Evolutionary conservation across 495 filamentous ascomycete genomes (phyloP), one percentile per base, ranked within the genome.

Genomic region (Chaetomium fimeti): DNA sequence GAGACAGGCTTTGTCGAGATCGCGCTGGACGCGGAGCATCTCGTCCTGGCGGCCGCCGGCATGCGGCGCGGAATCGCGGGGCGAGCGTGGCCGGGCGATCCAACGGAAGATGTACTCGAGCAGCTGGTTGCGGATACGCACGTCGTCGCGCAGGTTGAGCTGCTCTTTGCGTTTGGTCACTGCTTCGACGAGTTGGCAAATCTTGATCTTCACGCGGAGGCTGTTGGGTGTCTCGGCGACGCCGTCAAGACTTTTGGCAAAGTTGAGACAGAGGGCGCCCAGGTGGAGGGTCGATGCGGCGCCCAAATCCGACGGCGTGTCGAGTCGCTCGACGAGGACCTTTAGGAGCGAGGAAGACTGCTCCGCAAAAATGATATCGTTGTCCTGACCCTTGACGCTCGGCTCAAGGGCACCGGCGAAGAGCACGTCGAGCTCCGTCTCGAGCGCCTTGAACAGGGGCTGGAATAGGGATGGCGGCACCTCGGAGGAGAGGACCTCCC

Each of bases 141-240:
- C 82, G 66, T 88, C 86, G 55, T 88, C 86, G 43, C 86, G 77
- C 29, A 88, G 78, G 61, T 87, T 88, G 36, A 88, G 75, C 40
- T 87, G 81, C 66, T 88, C 85, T 63, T 88, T 88, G 67, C 87
- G 84, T 74, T 79, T 82, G 20, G 83, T 85, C 40, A 88, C 83
- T 7, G 82, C 79, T 62, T 88, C 86, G 64, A 82, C 86, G 24
- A 88, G 71, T 60, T 87, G 84, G 68, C 86, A 88, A 56, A 88
- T 81, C 68, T 85, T 86, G 64, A 87, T 87, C 69, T 87, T 88
- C 32, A 88, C 84, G 57, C 85, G 76, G 15, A 87, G 64, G 36
- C 79, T 82, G 45, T 77, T 80, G 28, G 75, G 69, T 24, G 80
- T 82, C 62, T 85, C 83, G 13, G 75, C 66, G 25, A 79, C 77